Conservation (phyloP, 306 rosid genomes). For the Boehmeria nivea region DNA sequence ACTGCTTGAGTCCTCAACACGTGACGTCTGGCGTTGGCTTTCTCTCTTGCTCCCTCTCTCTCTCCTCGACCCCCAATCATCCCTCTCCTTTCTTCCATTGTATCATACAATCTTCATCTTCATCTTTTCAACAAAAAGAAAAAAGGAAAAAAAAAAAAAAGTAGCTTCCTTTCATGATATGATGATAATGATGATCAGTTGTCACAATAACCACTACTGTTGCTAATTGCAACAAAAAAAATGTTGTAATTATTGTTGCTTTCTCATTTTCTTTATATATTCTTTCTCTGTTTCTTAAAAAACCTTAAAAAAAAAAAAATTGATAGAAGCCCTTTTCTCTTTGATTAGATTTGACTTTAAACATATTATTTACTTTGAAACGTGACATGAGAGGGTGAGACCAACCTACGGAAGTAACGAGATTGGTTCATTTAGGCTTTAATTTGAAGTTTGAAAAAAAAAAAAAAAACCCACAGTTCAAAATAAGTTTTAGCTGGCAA, state of each 20-base stretch:
- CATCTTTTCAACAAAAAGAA: neutral
- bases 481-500: neutral
- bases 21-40: slow-evolving; percentile 2
- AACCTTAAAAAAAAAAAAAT: too few species aligned
- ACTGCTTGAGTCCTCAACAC: slow-evolving; percentile 46
- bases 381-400: too few species aligned
- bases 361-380: too few species aligned
- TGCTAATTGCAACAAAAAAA: slow-evolving; percentile 20
- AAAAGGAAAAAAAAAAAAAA: neutral
- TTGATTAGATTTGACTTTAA: too few species aligned
- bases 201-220: slow-evolving; percentile 15
- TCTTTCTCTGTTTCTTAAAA: neutral
- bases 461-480: too few species aligned
- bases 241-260: slow-evolving; percentile 20
- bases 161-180: slow-evolving; percentile 1
- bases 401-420: too few species aligned
- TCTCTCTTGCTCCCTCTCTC: neutral
- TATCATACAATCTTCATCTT: slow-evolving; percentile 26
- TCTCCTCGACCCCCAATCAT: neutral
- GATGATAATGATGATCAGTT: slow-evolving; percentile 21
- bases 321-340: neutral
- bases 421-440: neutral
- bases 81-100: slow-evolving; percentile 11
- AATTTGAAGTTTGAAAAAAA: neutral
- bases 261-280: neutral